phyloP scores from a whole-genome alignment of 2,329 filamentous ascomycete genomes.

The Botryotinia convoluta region DNA sequence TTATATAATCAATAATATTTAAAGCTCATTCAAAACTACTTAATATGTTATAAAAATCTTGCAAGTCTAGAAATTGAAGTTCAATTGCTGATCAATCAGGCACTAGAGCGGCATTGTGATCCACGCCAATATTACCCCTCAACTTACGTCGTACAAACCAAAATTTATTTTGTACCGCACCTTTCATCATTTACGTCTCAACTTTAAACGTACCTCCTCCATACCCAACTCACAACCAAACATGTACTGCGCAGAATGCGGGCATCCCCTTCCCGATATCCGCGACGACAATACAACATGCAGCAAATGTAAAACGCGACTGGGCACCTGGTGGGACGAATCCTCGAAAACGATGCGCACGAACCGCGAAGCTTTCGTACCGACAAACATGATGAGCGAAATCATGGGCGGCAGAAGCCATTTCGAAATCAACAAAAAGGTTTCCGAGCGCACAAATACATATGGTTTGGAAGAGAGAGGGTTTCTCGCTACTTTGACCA shows the following conservation, averaged over 20 bases:
- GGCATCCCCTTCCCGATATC: constrained; percentile 31
- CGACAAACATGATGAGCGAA: constrained; percentile 19
- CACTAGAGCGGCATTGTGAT: not conserved
- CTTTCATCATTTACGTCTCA: not conserved
- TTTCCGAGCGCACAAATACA: constrained; percentile 30
- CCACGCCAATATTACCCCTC: not conserved
- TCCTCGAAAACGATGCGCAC: constrained; percentile 35
- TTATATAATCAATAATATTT: not conserved
- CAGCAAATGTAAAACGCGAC: constrained; percentile 36
- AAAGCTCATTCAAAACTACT: not conserved
- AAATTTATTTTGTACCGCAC: constrained; percentile 8
- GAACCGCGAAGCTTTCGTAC: constrained; percentile 34
- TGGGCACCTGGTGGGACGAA: constrained; percentile 38
- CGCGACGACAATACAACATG: constrained; percentile 34
- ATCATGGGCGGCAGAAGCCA: constrained; percentile 16
- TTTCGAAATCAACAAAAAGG: constrained; percentile 23
- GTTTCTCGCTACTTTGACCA: constrained; percentile 57
- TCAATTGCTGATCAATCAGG: not conserved
- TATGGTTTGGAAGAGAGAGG: constrained; percentile 62
- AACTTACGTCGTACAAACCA: not conserved
- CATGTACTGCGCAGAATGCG: constrained; percentile 37
- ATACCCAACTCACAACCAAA: not conserved
- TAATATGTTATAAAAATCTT: not conserved
- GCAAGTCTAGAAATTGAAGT: not conserved
- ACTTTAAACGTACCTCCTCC: not conserved